Evolutionary conservation across 257 asterid species (phyloP).

Genomic region (Sherardia arvensis): DNA sequence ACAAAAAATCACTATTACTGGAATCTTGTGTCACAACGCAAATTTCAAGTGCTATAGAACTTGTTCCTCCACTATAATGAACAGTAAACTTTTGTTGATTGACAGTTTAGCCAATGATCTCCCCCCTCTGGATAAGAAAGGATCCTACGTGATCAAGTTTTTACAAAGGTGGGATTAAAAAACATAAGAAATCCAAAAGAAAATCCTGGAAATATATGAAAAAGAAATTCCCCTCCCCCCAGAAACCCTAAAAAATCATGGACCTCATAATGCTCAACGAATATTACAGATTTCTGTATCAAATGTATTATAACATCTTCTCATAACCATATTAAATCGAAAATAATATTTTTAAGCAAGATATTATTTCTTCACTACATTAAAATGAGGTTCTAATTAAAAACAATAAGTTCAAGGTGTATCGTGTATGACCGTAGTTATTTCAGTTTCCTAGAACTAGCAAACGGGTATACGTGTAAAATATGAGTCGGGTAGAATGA

Average conservation of each 20-base stretch:
- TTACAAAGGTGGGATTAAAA: not conserved
- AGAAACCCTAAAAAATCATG: not conserved
- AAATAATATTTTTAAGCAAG: too few species aligned
- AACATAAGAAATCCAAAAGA: not conserved
- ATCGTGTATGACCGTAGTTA: too few species aligned
- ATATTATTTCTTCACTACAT: too few species aligned
- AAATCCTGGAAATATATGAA: not conserved
- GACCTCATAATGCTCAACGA: too few species aligned
- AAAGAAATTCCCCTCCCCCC: not conserved
- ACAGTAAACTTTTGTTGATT: not conserved
- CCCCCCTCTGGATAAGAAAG: not conserved
- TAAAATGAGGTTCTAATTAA: too few species aligned
- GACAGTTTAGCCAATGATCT: not conserved
- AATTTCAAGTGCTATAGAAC: not conserved
- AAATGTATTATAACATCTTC: too few species aligned
- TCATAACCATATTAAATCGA: too few species aligned
- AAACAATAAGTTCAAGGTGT: too few species aligned
- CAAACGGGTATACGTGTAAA: too few species aligned
- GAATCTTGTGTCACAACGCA: slow-evolving; percentile 1
- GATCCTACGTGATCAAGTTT: not conserved
- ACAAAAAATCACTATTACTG: not conserved
- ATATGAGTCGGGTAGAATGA: too few species aligned
- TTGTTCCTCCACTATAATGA: not conserved
- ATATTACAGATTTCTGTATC: too few species aligned
- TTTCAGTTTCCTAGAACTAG: too few species aligned